Percentiles rank a stretch among this genome's conserved stretches.
Evolutionary conservation across 306 rosid genomes (phyloP).

Genomic region (Rubus idaeus): DNA sequence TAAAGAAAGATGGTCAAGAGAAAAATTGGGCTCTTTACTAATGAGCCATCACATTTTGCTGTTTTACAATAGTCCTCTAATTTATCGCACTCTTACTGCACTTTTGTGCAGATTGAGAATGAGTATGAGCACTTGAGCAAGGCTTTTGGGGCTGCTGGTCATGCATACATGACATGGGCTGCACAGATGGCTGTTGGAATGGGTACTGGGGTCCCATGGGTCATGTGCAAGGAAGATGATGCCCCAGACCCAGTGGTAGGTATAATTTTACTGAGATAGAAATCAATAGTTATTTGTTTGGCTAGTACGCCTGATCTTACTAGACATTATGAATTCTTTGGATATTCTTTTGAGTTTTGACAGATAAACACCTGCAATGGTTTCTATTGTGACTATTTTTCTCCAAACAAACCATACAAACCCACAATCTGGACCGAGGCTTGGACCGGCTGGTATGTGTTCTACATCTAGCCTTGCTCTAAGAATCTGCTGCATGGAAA

Average conservation of each 20-base stretch:
- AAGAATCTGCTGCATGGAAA: background rate
- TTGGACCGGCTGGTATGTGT: slow-evolving; percentile 54
- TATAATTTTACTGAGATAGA: background rate
- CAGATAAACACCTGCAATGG: slow-evolving; percentile 95
- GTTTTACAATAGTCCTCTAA: background rate
- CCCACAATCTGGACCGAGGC: slow-evolving; percentile 68
- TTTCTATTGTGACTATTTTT: slow-evolving; percentile 75
- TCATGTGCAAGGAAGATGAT: slow-evolving; percentile 87
- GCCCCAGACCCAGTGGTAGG: slow-evolving; percentile 90
- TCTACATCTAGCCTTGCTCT: background rate
- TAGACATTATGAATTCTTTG: background rate
- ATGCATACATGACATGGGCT: slow-evolving; percentile 75
- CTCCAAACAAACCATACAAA: slow-evolving; percentile 75
- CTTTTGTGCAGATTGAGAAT: slow-evolving; percentile 66
- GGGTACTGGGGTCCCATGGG: slow-evolving; percentile 86
- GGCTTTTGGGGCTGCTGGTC: slow-evolving; percentile 67
- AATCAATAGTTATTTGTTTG: too few relatives aligned
- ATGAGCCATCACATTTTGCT: background rate
- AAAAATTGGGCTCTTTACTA: background rate
- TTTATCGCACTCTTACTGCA: background rate
- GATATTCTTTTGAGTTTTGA: slow-evolving; percentile 1
- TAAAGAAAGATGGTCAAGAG: background rate
- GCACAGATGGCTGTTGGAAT: slow-evolving; percentile 78
- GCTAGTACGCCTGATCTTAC: too few relatives aligned
- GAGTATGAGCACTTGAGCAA: slow-evolving; percentile 68